Evolutionary conservation across 2,329 filamentous ascomycete genomes (phyloP).

Genomic region (Alternaria gaisen): DNA sequence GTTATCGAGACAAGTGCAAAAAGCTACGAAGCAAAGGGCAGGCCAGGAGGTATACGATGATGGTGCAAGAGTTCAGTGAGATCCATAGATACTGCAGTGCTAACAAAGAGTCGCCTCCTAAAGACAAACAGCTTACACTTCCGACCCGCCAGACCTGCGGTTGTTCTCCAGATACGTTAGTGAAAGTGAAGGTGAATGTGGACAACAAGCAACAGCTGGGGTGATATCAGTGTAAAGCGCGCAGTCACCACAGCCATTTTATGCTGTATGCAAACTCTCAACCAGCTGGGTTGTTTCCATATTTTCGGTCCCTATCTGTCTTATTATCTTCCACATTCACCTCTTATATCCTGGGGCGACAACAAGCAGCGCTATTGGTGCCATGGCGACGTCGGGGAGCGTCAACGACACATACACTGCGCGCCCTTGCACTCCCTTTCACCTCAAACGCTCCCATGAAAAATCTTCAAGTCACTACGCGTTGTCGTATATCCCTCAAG

Average conservation of each 20-base stretch:
- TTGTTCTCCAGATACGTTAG: not conserved
- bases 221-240: not conserved
- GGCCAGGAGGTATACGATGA: too few species aligned
- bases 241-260: not conserved
- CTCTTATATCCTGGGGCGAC: not conserved
- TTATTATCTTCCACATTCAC: not conserved
- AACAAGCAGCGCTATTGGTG: not conserved
- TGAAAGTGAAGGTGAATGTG: not conserved
- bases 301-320: too few species aligned
- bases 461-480: not conserved
- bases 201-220: not conserved
- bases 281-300: too few species aligned
- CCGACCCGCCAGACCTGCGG: too few species aligned
- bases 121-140: too few species aligned
- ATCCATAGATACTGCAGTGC: too few species aligned
- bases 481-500: not conserved
- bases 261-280: not conserved
- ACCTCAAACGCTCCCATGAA: not conserved
- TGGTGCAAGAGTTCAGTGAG: too few species aligned
- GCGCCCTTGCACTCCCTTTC: not conserved
- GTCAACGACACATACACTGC: not conserved
- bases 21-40: too few species aligned
- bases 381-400: not conserved
- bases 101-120: too few species aligned
- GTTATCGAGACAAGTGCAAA: too few species aligned